These are phyloP conservation scores for Penicillium sp. DNA, from an alignment of 2,329 filamentous ascomycete genomes.

Conservation along the genomic window DNA sequence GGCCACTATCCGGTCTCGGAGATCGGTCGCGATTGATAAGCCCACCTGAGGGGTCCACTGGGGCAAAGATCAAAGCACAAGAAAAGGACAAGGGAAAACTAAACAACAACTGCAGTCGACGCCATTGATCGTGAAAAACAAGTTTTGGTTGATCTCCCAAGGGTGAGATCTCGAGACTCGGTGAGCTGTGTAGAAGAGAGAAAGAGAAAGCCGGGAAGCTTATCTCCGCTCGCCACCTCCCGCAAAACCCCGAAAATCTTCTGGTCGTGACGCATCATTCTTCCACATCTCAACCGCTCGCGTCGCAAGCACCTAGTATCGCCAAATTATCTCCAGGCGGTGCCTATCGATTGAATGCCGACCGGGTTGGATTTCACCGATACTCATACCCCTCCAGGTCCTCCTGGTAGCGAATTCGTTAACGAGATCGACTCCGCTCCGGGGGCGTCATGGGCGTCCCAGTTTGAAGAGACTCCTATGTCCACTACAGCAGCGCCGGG, in stretches of 20 bases:
- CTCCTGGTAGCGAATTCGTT: slow-evolving; percentile 8
- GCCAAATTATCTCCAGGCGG: slow-evolving; percentile 1
- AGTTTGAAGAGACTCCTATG: slow-evolving; percentile 36
- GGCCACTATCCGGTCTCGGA: slow-evolving; percentile 23
- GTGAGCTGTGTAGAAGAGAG: not conserved
- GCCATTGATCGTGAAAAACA: slow-evolving; percentile 4
- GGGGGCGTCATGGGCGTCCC: slow-evolving; percentile 32
- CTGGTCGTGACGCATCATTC: slow-evolving; percentile 17
- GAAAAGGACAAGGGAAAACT: not conserved
- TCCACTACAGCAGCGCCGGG: slow-evolving; percentile 29
- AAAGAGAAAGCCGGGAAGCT: slow-evolving; percentile 10
- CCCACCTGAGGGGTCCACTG: slow-evolving; percentile 13
- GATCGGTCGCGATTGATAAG: slow-evolving; percentile 28
- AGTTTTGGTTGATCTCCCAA: not conserved
- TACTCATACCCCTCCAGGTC: slow-evolving; percentile 8
- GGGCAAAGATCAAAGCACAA: not conserved
- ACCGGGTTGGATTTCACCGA: slow-evolving; percentile 7
- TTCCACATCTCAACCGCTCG: not conserved
- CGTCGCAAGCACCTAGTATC: not conserved
- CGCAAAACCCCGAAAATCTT: slow-evolving; percentile 29
- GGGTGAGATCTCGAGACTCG: slow-evolving; percentile 1
- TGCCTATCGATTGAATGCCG: slow-evolving; percentile 14
- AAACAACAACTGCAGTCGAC: not conserved
- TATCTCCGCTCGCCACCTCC: slow-evolving; percentile 28
- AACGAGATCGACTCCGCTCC: slow-evolving; percentile 14